A percentile compares a stretch with the other conserved stretches of the same genome.
These are phyloP conservation scores for Tuber umbilicatum DNA, from an alignment of 495 filamentous ascomycete genomes.

Conservation along the genomic window DNA sequence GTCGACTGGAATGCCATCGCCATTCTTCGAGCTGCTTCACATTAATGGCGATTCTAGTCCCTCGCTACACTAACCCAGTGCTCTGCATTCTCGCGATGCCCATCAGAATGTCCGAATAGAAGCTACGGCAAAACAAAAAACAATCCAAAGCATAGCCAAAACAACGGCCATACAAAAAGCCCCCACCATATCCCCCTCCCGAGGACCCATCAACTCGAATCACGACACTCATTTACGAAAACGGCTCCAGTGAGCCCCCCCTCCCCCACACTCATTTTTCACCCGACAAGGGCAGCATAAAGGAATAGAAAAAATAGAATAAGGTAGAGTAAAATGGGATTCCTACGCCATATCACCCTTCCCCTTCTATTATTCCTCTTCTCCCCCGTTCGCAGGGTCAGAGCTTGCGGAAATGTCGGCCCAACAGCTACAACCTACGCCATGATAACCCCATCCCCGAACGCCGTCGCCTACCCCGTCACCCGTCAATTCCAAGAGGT, in stretches of 20 bases:
- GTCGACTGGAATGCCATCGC: background rate
- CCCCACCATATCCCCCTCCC: background rate
- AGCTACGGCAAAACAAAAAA: background rate
- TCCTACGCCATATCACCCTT: background rate
- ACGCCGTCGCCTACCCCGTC: slow-evolving; percentile 13
- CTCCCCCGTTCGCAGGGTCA: background rate
- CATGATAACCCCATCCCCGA: slow-evolving; percentile 25
- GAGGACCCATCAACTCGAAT: background rate
- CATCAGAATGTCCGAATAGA: background rate
- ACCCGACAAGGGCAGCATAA: background rate
- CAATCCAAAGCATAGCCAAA: background rate
- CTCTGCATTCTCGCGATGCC: background rate
- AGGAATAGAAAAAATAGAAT: background rate
- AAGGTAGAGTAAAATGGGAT: background rate
- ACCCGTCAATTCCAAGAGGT: slow-evolving; percentile 18
- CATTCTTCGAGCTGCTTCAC: background rate
- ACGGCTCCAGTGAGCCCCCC: background rate
- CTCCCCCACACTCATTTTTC: background rate
- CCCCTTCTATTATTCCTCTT: background rate
- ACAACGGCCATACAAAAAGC: background rate
- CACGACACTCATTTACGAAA: background rate
- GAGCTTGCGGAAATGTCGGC: background rate
- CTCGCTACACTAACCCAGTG: background rate
- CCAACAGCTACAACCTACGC: slow-evolving; percentile 17
- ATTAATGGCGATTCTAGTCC: background rate